Base-by-base conservation (phyloP, 768 basidiomycete species). In the Tylopilus sp. region DNA sequence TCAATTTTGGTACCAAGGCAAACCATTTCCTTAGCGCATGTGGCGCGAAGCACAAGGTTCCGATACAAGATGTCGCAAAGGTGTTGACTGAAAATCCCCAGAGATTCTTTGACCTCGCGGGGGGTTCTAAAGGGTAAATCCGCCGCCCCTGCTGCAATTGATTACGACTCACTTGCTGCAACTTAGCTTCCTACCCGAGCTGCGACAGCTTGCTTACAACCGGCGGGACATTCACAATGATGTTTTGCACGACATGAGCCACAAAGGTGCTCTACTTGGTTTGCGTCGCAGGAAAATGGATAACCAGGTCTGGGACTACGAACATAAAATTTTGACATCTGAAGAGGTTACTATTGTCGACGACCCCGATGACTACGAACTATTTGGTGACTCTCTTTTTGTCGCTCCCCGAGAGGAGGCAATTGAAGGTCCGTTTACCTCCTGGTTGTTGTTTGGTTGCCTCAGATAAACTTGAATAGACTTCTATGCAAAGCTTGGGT, bases 361-460 rank as follows among this genome's bases (percentile, higher is more conserved):
- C 64, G 91, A 95, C 62, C 82, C 81, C 9, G 84, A 86, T 41
- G 73, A 83, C 7, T 80, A 85, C 58, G 84, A 88, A 55, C 73
- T 84, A 15, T 94, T 94, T 64, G 82, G 83, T 12, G 81, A 83
- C 36, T 74, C 74, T 4, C 70, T 94, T 13, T 88, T 84, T 57
- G 78, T 77, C 7, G 88, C 86, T 7, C 86, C 88, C 1, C 88
- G 93, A 65, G 93, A 97, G 66, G 90, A 93, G 59, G 75, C 86
- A 4, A 74, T 95, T 4, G 93, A 95, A 82, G 79, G 83, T 88
- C 53, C 40, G 57, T 13, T 42, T 2, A 30, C 6, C 23, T 5
- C 17, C 18, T 31, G 23, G 6, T 38, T 9, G 9, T 5, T 6
- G 5, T 9, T 44, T 17, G 7, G 23, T 26, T 6, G 47, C 20